Evolutionary conservation across 352 stramenopile species (phyloP).

Genomic region (Globisporangium spiculum): DNA sequence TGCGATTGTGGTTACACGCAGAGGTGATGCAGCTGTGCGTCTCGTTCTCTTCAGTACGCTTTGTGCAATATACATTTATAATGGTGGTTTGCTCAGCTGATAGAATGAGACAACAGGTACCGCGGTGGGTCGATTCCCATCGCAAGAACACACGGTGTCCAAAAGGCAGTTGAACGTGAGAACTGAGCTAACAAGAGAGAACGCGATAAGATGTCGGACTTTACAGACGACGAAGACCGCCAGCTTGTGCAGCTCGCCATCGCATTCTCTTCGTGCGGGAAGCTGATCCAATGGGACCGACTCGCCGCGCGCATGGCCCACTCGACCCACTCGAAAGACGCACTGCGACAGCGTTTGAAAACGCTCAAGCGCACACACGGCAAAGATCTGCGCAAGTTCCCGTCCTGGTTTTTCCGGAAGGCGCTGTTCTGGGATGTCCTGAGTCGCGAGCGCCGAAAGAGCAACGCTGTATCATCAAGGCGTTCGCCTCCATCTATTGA

Average conservation of each 20-base stretch:
- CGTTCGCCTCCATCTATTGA: background rate
- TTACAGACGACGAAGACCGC: slow-evolving; percentile 54
- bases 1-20: background rate
- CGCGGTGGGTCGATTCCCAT: background rate
- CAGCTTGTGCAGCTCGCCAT: slow-evolving; percentile 46
- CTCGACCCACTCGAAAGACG: slow-evolving; percentile 31
- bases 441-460: background rate
- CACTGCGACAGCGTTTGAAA: slow-evolving; percentile 47
- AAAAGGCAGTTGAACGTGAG: background rate
- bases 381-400: slow-evolving; percentile 29
- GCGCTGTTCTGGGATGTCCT: too few relatives aligned
- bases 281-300: slow-evolving; percentile 31
- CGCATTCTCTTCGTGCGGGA: slow-evolving; percentile 11
- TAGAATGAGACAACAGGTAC: background rate
- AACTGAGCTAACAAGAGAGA: background rate
- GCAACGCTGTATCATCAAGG: background rate
- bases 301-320: slow-evolving; percentile 28
- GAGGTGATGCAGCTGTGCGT: background rate
- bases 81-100: background rate
- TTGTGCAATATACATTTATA: background rate
- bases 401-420: slow-evolving; percentile 39
- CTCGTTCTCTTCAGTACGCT: background rate
- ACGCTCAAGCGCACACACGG: slow-evolving; percentile 54
- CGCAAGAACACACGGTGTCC: background rate
- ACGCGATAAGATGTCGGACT: slow-evolving; percentile 37